phyloP scores from a whole-genome alignment of 2,329 filamentous ascomycete species.

The Pseudofabraea citricarpa region DNA sequence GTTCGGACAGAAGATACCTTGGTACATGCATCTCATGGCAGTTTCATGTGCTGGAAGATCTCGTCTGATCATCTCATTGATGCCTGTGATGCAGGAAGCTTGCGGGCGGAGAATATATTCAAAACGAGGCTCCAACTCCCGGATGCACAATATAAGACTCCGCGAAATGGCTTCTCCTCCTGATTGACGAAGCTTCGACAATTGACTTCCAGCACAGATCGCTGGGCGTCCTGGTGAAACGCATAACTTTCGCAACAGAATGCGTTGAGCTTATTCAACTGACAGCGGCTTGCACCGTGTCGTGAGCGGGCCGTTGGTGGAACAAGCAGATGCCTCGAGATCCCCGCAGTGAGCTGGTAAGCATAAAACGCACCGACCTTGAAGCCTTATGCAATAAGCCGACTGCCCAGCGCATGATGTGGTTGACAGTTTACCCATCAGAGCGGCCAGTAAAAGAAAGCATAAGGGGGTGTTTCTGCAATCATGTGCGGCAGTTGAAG shows the following conservation, averaged over 20 bases:
- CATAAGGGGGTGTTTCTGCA: too few species aligned
- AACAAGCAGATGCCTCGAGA: not conserved
- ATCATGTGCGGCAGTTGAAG: too few species aligned
- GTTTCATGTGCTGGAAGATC: too few species aligned
- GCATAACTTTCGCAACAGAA: slow-evolving; percentile 1
- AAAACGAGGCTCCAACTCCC: not conserved
- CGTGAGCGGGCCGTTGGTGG: not conserved
- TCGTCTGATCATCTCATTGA: too few species aligned
- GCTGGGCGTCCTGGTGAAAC: not conserved
- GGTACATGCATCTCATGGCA: too few species aligned
- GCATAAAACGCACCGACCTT: slow-evolving; percentile 1
- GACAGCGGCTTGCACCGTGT: not conserved
- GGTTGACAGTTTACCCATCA: too few species aligned
- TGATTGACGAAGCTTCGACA: not conserved
- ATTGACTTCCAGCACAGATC: slow-evolving; percentile 1
- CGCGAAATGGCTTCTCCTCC: not conserved
- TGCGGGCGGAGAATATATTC: not conserved
- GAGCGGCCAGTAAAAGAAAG: too few species aligned
- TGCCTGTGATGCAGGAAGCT: too few species aligned
- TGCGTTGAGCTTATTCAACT: not conserved
- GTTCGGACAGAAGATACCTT: too few species aligned
- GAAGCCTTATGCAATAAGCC: too few species aligned
- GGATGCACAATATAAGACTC: not conserved
- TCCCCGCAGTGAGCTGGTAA: not conserved
- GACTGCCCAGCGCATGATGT: too few species aligned